Evolutionary conservation across 371 early-diverging fungal species (phyloP).

Genomic region (Lichtheimia corymbifera): DNA sequence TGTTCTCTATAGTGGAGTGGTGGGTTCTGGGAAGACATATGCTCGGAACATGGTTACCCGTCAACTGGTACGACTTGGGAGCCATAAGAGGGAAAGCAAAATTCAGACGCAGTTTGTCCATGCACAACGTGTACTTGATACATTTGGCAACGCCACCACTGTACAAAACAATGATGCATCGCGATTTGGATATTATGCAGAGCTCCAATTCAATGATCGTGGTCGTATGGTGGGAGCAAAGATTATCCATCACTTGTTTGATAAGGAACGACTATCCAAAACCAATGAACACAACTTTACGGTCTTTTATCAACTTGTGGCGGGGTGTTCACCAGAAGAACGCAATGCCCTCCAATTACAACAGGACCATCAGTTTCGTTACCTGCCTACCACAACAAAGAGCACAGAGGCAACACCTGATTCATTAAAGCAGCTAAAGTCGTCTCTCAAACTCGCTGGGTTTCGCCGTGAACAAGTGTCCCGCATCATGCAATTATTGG

Average conservation of each 20-base stretch:
- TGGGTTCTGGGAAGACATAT: conserved; percentile 91
- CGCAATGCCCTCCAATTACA: conserved; percentile 24
- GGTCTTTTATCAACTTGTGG: conserved; percentile 86
- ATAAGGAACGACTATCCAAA: conserved; percentile 72
- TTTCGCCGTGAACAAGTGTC: conserved; percentile 77
- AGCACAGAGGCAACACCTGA: conserved; percentile 37
- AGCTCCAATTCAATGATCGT: conserved; percentile 88
- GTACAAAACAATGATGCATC: conserved; percentile 79
- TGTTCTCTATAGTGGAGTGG: conserved; percentile 80
- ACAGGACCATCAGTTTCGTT: conserved; percentile 14
- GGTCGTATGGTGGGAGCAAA: conserved; percentile 90
- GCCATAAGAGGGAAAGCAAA: conserved; percentile 81
- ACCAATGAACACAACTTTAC: conserved; percentile 82
- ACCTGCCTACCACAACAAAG: conserved; percentile 19
- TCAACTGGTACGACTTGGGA: conserved; percentile 73
- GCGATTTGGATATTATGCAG: conserved; percentile 88
- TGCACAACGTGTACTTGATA: conserved; percentile 74
- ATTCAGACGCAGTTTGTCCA: conserved; percentile 73
- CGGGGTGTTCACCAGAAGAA: conserved; percentile 42
- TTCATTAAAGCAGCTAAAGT: conserved; percentile 67
- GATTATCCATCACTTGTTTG: conserved; percentile 88
- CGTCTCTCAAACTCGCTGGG: conserved; percentile 80
- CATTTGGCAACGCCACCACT: conserved; percentile 88
- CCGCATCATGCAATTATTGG: conserved; percentile 83
- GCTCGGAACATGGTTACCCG: conserved; percentile 60